Conservation (phyloP, 306 rosid genomes). For the Coriaria nepalensis region DNA sequence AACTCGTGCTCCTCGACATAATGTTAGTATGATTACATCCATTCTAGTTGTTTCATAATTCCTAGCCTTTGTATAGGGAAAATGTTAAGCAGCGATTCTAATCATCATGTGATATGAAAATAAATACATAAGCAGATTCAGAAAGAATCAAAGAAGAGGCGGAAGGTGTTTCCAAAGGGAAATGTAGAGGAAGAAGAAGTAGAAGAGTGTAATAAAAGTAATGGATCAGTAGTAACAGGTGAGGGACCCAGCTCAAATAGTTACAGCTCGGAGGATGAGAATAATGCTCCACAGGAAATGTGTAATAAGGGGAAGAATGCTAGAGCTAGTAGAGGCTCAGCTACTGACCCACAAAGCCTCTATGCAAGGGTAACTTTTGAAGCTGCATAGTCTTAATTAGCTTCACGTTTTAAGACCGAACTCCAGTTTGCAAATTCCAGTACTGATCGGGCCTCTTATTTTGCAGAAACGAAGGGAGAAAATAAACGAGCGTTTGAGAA, state of each 20-base stretch:
- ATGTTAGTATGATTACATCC: constrained; percentile 26
- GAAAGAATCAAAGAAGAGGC: constrained; percentile 30
- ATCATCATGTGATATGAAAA: neutral
- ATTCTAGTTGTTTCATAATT: too few species aligned
- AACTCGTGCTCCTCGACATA: constrained; percentile 16
- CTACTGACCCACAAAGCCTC: constrained; percentile 92
- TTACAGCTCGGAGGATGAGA: constrained; percentile 60
- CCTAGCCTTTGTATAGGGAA: too few species aligned
- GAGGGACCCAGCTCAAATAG: constrained; percentile 42
- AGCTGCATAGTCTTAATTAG: neutral
- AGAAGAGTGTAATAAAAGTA: constrained; percentile 20
- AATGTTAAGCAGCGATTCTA: neutral
- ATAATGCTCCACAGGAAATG: constrained; percentile 35
- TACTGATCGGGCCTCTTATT: constrained; percentile 7
- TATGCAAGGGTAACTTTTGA: constrained; percentile 64
- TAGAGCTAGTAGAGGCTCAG: constrained; percentile 76
- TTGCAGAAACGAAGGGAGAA: constrained; percentile 89
- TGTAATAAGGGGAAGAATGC: constrained; percentile 50
- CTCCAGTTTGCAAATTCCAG: too few species aligned
- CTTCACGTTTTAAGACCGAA: neutral
- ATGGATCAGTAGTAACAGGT: constrained; percentile 4
- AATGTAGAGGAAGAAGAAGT: constrained; percentile 22
- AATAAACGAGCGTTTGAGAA: constrained; percentile 65
- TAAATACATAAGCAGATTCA: constrained; percentile 21
- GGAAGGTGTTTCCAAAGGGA: constrained; percentile 19